Evolutionary conservation across 805 yeast genomes (phyloP).

Genomic region (Ogataea salicorniae): DNA sequence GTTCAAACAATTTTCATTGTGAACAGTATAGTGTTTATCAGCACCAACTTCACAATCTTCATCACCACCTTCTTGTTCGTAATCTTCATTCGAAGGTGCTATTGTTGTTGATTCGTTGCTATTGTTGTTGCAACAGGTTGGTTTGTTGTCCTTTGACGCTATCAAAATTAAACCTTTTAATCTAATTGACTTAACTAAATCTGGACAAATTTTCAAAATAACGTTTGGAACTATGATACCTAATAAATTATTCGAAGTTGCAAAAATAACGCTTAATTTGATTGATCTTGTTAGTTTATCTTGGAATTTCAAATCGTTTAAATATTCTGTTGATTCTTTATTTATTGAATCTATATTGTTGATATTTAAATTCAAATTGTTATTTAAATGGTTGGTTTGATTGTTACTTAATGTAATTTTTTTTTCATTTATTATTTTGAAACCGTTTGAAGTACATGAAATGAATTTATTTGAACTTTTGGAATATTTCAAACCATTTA

Average conservation of each 20-base stretch:
- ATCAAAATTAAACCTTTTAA: constrained; percentile 79
- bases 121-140: constrained; percentile 1
- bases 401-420: constrained; percentile 3
- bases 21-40: too few relatives aligned
- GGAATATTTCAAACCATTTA: constrained; percentile 56
- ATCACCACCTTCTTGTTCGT: too few relatives aligned
- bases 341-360: constrained; percentile 33
- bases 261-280: constrained; percentile 77
- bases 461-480: constrained; percentile 26
- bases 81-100: neutral
- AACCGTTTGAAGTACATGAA: constrained; percentile 39
- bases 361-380: constrained; percentile 23
- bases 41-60: too few relatives aligned
- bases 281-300: constrained; percentile 58
- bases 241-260: constrained; percentile 74
- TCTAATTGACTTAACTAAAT: constrained; percentile 66
- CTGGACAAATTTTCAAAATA: constrained; percentile 67
- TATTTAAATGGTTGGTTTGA: constrained; percentile 1
- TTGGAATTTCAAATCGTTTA: constrained; percentile 29
- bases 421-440: constrained; percentile 1
- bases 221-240: constrained; percentile 78
- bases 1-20: too few relatives aligned
- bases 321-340: constrained; percentile 30
- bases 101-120: neutral
- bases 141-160: constrained; percentile 31